Conservation (phyloP, 2,329 filamentous ascomycete species). For the Zymoseptoria brevis region DNA sequence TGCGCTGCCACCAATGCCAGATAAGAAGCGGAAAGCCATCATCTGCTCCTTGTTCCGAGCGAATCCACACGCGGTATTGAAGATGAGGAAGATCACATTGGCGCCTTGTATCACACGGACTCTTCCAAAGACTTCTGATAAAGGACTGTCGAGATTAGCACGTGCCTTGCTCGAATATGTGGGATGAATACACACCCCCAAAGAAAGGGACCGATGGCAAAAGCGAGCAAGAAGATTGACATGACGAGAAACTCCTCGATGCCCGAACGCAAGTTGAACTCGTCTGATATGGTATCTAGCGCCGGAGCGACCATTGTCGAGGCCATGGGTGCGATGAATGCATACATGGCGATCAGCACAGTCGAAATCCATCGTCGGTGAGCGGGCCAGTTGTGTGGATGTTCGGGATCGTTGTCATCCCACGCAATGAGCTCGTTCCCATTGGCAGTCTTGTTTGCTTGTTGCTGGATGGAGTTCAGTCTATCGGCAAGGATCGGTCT, state of each 20-base stretch:
- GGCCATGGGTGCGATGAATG: constrained; percentile 28
- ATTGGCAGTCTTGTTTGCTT: background rate
- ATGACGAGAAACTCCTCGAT: constrained; percentile 24
- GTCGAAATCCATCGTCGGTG: constrained; percentile 35
- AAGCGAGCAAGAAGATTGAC: constrained; percentile 28
- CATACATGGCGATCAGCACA: constrained; percentile 31
- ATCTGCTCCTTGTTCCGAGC: constrained; percentile 25
- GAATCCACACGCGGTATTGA: constrained; percentile 27
- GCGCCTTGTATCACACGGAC: constrained; percentile 25
- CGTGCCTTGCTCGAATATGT: background rate
- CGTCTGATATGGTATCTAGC: constrained; percentile 18
- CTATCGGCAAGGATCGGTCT: background rate
- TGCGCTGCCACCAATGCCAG: constrained; percentile 26
- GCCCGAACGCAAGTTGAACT: constrained; percentile 19
- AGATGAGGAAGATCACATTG: constrained; percentile 27
- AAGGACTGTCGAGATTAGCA: constrained; percentile 24
- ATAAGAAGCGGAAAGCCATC: constrained; percentile 27
- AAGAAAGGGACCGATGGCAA: constrained; percentile 26
- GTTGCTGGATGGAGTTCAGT: background rate
- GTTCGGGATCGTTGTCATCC: constrained; percentile 35
- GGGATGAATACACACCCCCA: constrained; percentile 5
- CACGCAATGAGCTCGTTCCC: constrained; percentile 34
- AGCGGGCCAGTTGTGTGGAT: constrained; percentile 36
- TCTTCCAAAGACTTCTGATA: constrained; percentile 26
- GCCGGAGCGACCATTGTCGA: constrained; percentile 30